A percentile compares a stretch with the other conserved stretches of the same genome.
Evolutionary conservation across 2,329 filamentous ascomycete species (phyloP).

Genomic region (Stagonosporopsis rhizophila): DNA sequence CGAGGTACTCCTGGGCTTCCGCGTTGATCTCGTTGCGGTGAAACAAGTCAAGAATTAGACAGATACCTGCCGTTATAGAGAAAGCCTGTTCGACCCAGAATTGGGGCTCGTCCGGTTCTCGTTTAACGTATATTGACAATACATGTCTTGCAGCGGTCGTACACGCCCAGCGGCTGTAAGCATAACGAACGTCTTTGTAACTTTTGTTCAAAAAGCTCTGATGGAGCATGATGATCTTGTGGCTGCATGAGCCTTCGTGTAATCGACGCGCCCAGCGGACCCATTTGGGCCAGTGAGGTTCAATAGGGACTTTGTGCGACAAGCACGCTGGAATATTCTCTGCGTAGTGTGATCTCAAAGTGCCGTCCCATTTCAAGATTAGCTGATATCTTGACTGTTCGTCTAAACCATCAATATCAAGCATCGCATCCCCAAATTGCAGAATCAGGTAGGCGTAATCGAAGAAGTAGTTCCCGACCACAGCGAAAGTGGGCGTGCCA

Average conservation of each 20-base stretch:
- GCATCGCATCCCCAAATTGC: slow-evolving; percentile 49
- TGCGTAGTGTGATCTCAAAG: slow-evolving; percentile 44
- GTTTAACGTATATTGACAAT: slow-evolving; percentile 46
- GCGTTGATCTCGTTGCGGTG: slow-evolving; percentile 30
- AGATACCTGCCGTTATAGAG: slow-evolving; percentile 40
- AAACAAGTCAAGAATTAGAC: slow-evolving; percentile 39
- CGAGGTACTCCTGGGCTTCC: slow-evolving; percentile 34
- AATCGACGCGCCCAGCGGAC: slow-evolving; percentile 51
- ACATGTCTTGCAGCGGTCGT: slow-evolving; percentile 52
- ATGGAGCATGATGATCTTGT: slow-evolving; percentile 58
- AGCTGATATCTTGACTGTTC: slow-evolving; percentile 49
- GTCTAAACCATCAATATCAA: slow-evolving; percentile 41
- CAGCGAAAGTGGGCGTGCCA: slow-evolving; percentile 42
- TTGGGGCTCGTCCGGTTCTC: slow-evolving; percentile 49
- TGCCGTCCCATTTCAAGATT: slow-evolving; percentile 51
- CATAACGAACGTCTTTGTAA: slow-evolving; percentile 53
- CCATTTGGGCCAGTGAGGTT: slow-evolving; percentile 52
- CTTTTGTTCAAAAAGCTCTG: slow-evolving; percentile 53
- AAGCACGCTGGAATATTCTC: slow-evolving; percentile 49
- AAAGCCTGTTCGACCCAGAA: slow-evolving; percentile 53
- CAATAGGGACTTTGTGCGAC: slow-evolving; percentile 38
- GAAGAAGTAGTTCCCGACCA: slow-evolving; percentile 35
- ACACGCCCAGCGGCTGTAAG: slow-evolving; percentile 53
- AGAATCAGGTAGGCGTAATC: slow-evolving; percentile 51
- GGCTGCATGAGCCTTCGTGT: slow-evolving; percentile 49